Evolutionary conservation across 2,329 filamentous ascomycete species (phyloP).

Genomic region (Xylariales sp.): DNA sequence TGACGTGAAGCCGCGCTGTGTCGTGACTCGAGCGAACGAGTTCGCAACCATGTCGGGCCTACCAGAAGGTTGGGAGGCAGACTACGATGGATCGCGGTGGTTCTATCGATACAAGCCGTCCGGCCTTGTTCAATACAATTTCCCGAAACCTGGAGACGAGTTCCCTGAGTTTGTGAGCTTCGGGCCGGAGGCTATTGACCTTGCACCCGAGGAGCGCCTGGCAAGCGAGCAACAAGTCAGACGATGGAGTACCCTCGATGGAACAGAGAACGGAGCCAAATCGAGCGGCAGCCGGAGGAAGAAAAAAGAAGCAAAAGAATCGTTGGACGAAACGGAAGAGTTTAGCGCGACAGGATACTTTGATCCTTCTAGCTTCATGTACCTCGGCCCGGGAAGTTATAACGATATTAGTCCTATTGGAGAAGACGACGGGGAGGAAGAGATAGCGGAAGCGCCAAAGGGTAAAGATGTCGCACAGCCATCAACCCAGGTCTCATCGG

Average conservation of each 20-base stretch:
- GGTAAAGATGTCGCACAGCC: not conserved
- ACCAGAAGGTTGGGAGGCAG: conserved; percentile 51
- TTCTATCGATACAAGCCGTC: conserved; percentile 53
- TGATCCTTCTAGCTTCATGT: conserved; percentile 50
- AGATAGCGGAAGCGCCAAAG: not conserved
- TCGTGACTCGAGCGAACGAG: too few relatives aligned
- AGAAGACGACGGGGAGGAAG: conserved; percentile 30
- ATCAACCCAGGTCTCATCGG: not conserved
- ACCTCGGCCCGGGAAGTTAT: conserved; percentile 42
- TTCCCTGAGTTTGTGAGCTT: conserved; percentile 47
- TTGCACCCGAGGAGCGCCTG: conserved; percentile 49
- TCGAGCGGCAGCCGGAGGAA: conserved; percentile 13
- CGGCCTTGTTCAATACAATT: conserved; percentile 51
- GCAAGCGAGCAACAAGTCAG: conserved; percentile 47
- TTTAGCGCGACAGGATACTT: conserved; percentile 36
- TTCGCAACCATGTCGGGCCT: conserved; percentile 38
- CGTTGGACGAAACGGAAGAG: conserved; percentile 21
- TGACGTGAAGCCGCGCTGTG: too few relatives aligned
- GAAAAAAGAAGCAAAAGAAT: too few relatives aligned
- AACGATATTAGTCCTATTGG: conserved; percentile 40
- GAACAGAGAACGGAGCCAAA: conserved; percentile 10
- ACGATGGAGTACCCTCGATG: conserved; percentile 23
- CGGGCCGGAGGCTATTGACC: conserved; percentile 28
- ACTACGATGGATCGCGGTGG: conserved; percentile 55
- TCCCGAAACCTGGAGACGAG: conserved; percentile 54